Conservation (phyloP, 1,284 basidiomycete species). For the Ganoderma resinaceum region DNA sequence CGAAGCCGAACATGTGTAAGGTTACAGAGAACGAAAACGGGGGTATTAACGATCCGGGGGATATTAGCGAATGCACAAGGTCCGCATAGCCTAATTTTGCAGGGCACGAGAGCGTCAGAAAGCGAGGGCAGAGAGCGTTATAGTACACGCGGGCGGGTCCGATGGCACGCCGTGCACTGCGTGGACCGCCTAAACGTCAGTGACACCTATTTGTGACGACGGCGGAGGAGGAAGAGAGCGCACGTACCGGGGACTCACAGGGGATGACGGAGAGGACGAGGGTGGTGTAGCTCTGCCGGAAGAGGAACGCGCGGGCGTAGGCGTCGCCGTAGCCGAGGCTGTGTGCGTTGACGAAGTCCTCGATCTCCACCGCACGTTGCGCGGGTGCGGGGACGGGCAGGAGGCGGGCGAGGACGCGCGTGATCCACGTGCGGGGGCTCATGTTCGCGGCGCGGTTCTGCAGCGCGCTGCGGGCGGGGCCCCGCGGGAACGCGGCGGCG, state of each 20-base stretch:
- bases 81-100: constrained; percentile 9
- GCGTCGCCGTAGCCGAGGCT: constrained; percentile 20
- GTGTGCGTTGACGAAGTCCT: constrained; percentile 24
- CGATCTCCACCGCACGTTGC: constrained; percentile 26
- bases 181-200: not conserved
- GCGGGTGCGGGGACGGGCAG: constrained; percentile 9
- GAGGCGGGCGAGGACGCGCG: constrained; percentile 25
- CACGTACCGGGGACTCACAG: constrained; percentile 13
- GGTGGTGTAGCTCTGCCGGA: constrained; percentile 12
- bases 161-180: constrained; percentile 7
- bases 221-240: not conserved
- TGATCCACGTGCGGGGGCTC: constrained; percentile 33
- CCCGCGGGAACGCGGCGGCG: constrained; percentile 21
- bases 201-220: not conserved
- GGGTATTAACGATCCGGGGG: constrained; percentile 1
- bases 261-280: constrained; percentile 12
- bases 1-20: not conserved
- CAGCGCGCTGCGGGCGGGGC: constrained; percentile 23
- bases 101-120: not conserved
- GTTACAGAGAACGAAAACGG: not conserved
- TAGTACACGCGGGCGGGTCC: constrained; percentile 1
- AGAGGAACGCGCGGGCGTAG: constrained; percentile 18
- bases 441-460: constrained; percentile 30
- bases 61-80: constrained; percentile 9
- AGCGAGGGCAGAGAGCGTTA: not conserved